A percentile compares a stretch with the other conserved stretches of the same genome.
phyloP scores from a whole-genome alignment of 192 early-diverging fungal species.

The Entophlyctis luteolus region DNA sequence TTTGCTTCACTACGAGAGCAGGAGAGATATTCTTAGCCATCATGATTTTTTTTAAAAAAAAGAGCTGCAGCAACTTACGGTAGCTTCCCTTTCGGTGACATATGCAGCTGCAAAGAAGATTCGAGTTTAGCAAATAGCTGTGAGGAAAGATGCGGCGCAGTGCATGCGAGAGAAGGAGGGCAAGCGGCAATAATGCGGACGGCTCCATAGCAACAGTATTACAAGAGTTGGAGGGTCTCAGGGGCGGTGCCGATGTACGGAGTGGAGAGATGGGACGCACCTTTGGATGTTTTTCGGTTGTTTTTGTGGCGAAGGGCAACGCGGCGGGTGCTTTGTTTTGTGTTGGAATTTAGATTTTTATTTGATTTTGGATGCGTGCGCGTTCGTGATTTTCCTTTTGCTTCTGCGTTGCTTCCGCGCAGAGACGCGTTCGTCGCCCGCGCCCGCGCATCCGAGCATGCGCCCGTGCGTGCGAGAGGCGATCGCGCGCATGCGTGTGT shows the following conservation, averaged over 20 bases:
- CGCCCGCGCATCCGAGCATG: no score
- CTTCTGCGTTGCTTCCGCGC: no score
- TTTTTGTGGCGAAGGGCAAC: no score
- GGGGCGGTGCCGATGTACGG: background rate
- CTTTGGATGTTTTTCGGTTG: no score
- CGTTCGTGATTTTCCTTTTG: no score
- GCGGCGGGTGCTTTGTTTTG: no score
- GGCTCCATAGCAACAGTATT: background rate
- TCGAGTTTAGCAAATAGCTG: background rate
- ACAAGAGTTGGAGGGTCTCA: background rate
- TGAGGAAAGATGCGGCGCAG: background rate
- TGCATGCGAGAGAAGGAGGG: background rate
- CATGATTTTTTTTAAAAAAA: background rate
- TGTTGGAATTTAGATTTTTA: no score
- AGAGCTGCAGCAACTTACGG: conserved; percentile 3
- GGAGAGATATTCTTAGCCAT: background rate
- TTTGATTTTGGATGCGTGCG: no score
- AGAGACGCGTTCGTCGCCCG: no score
- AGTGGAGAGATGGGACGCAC: background rate
- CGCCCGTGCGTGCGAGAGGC: no score
- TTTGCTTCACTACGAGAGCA: conserved; percentile 33
- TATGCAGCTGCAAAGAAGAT: background rate
- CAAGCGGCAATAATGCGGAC: background rate
- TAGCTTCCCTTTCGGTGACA: conserved; percentile 21
- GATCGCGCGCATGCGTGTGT: no score